phyloP scores from a whole-genome alignment of 768 basidiomycete species.

The Termitomyces sp. region DNA sequence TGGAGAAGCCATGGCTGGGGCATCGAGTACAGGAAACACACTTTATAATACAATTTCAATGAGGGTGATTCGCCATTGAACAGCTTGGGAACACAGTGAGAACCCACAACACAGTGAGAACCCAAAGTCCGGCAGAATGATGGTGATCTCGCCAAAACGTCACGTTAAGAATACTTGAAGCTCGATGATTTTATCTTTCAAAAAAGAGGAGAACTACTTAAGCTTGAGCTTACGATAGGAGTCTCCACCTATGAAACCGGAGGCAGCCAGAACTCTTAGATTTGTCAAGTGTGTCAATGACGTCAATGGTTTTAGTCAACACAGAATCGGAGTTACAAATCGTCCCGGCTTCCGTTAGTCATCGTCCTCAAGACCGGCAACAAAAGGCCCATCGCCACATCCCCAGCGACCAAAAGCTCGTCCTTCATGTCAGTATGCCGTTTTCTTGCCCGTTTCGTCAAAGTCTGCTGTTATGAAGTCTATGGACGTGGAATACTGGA shows the following conservation, averaged over 20 bases:
- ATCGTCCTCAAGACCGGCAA: constrained; percentile 8
- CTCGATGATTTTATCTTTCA: too few species aligned
- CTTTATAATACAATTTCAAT: not conserved
- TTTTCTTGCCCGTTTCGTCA: not conserved
- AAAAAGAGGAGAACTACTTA: too few species aligned
- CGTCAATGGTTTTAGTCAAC: too few species aligned
- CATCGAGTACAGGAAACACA: not conserved
- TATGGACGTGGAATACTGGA: not conserved
- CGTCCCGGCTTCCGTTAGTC: constrained; percentile 11
- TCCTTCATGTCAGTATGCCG: constrained; percentile 10
- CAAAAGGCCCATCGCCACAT: constrained; percentile 10
- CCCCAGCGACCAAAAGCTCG: constrained; percentile 1
- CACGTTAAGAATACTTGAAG: too few species aligned
- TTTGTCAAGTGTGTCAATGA: too few species aligned
- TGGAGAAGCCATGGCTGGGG: not conserved
- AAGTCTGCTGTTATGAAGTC: not conserved
- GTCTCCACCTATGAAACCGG: too few species aligned
- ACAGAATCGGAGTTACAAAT: not conserved
- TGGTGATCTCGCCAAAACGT: not conserved
- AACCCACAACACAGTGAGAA: too few species aligned
- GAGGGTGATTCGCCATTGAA: not conserved
- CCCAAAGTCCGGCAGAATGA: not conserved
- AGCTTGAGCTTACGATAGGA: too few species aligned
- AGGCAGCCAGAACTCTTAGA: too few species aligned
- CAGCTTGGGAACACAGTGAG: not conserved